Evolutionary conservation across 306 rosid species (phyloP).

Genomic region (Sesbania bispinosa): DNA sequence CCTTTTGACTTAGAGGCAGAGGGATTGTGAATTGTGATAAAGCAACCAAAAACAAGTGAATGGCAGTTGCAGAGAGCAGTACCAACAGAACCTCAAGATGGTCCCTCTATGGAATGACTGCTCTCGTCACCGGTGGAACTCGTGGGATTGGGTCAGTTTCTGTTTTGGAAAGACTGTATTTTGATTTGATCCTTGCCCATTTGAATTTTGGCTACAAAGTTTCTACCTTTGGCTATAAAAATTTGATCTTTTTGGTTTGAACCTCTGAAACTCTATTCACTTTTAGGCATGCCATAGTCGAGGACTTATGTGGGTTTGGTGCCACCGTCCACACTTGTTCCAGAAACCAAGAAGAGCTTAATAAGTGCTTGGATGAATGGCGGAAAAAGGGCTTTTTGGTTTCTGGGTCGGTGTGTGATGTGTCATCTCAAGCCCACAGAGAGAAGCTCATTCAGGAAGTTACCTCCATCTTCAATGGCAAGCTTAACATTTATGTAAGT

Average conservation of each 20-base stretch:
- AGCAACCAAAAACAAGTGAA: conserved; percentile 1
- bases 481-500: conserved; percentile 64
- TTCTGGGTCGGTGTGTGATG: conserved; percentile 71
- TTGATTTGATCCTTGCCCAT: conserved; percentile 11
- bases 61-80: conserved; percentile 2
- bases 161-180: background rate
- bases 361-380: conserved; percentile 61
- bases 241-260: background rate
- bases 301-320: conserved; percentile 78
- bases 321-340: conserved; percentile 82
- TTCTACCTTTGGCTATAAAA: background rate
- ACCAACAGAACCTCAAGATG: conserved; percentile 35
- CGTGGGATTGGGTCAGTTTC: conserved; percentile 72
- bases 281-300: conserved; percentile 70
- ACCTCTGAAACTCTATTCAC: background rate
- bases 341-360: conserved; percentile 61
- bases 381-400: conserved; percentile 55
- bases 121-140: conserved; percentile 88
- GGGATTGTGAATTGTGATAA: background rate
- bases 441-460: conserved; percentile 54
- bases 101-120: conserved; percentile 67
- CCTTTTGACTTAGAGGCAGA: background rate
- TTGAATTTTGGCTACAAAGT: background rate
- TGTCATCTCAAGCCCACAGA: conserved; percentile 49
- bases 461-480: conserved; percentile 51